phyloP scores from a whole-genome alignment of 495 filamentous ascomycete genomes.

The Penicillium silybi region DNA sequence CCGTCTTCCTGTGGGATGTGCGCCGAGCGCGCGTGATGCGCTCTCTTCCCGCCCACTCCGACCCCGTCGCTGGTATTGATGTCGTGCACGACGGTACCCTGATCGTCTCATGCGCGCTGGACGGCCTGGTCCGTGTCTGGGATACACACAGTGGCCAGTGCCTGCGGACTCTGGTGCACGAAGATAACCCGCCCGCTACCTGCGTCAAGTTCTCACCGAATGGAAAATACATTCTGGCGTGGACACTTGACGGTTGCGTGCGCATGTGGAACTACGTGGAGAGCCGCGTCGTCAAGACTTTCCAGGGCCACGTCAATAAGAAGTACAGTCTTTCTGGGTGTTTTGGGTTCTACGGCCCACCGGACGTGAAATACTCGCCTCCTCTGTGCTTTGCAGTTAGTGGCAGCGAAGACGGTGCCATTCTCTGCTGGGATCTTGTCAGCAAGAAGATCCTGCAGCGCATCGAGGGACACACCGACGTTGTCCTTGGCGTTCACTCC shows the following conservation, averaged over 20 bases:
- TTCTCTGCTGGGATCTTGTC: constrained; percentile 85
- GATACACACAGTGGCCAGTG: constrained; percentile 95
- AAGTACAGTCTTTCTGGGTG: constrained; percentile 78
- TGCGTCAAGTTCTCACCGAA: constrained; percentile 90
- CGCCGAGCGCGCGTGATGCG: constrained; percentile 79
- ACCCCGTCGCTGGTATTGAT: constrained; percentile 90
- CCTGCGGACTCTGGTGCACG: constrained; percentile 88
- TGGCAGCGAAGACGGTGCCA: constrained; percentile 81
- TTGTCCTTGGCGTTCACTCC: constrained; percentile 82
- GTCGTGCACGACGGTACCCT: constrained; percentile 90
- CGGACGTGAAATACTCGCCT: constrained; percentile 30
- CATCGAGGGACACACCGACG: constrained; percentile 66
- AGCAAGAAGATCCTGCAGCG: constrained; percentile 77
- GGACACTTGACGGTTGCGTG: constrained; percentile 83
- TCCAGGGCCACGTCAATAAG: constrained; percentile 86
- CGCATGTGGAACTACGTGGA: constrained; percentile 93
- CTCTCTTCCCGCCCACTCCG: constrained; percentile 87
- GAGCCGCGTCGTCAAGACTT: constrained; percentile 88
- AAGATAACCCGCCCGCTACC: constrained; percentile 91
- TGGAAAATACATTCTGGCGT: constrained; percentile 85
- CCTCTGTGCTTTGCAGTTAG: constrained; percentile 60
- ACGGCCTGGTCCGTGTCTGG: constrained; percentile 91
- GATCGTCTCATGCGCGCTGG: constrained; percentile 81
- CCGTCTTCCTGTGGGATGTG: constrained; percentile 95
- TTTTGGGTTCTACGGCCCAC: constrained; percentile 63